Base-by-base conservation (phyloP, 352 stramenopile species). In the Phytophthora pistaciae region DNA sequence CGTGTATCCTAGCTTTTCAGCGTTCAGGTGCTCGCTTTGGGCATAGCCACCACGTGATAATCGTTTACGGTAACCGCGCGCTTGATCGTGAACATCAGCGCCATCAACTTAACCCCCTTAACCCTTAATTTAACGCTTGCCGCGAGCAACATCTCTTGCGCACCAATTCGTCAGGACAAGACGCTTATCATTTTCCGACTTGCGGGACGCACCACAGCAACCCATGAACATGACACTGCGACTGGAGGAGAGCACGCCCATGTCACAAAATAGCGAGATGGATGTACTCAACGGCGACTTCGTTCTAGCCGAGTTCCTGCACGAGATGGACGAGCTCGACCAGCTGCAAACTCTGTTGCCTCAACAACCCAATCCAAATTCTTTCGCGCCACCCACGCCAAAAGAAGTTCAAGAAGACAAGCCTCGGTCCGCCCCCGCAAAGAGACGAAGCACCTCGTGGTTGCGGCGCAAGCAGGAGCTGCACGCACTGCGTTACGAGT, bases 241-340 rank as follows among this genome's bases (percentile, higher is more conserved):
- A 16, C 13, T 55, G 11, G 18, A 60, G 13, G 36, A 25, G 20
- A 57, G 18, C 1, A 31, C 18, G 33, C 21, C 42, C 8, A 25
- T 25, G 23, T 29, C 13, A 7, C n/a, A 60, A 23, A 25, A 11
- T 8, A 14, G 16, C 40, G 21, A 13, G n/a, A 38, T 70, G 9
- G n/a, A 70, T 33, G 20, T 58, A 16, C 36, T 68, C 6, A 33
- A 72, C 14, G 58, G 50, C 29, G 59, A 68, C 29, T 16, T 44
- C 20, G n/a, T 68, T 9, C 40, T 68, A 18, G 6, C 53, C 10
- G 59, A 62, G 8, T 64, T 72, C 58, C 44, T 72, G 5, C 25
- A 42, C 13, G 66, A 68, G 31, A 58, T 72, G 65, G 50, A 67
- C n/a, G 57, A 62, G 58, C 50, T 72, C 20, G 56, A 67, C 9